Conservation (phyloP, 108 stramenopile genomes). For the Pseudonitzschia pungens region DNA sequence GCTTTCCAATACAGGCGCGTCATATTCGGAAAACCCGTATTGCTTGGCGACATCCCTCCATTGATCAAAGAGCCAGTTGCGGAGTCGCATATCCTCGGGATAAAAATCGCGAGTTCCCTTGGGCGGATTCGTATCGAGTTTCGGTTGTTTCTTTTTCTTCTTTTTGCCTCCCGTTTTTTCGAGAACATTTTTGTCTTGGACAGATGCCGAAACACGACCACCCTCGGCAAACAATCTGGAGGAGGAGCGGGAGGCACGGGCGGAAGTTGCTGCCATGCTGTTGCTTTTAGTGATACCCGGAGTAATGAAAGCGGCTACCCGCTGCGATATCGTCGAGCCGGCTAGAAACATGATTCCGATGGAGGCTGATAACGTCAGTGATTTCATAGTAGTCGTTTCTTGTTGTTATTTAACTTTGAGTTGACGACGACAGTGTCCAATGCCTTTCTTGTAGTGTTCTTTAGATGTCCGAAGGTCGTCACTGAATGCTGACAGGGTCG, state of each 20-base stretch:
- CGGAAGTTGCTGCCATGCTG: neutral
- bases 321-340: neutral
- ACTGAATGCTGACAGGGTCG: too few relatives aligned
- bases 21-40: constrained; percentile 96
- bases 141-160: constrained; percentile 13
- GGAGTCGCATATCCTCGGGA: constrained; percentile 93
- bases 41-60: constrained; percentile 78
- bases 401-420: neutral
- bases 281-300: neutral
- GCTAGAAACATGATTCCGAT: constrained; percentile 8
- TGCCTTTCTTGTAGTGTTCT: too few relatives aligned
- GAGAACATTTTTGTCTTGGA: constrained; percentile 67
- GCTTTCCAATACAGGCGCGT: constrained; percentile 94
- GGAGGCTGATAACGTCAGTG: neutral
- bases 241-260: neutral
- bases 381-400: constrained; percentile 3
- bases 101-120: constrained; percentile 97
- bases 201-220: constrained; percentile 74
- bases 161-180: constrained; percentile 40
- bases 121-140: constrained; percentile 92
- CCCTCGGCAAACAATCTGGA: neutral
- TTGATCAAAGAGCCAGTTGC: constrained; percentile 93
- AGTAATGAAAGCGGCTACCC: constrained; percentile 9
- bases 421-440: too few relatives aligned
- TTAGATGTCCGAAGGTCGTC: too few relatives aligned